phyloP scores from a whole-genome alignment of 108 stramenopile genomes.

The Discostella stelligeroides region DNA sequence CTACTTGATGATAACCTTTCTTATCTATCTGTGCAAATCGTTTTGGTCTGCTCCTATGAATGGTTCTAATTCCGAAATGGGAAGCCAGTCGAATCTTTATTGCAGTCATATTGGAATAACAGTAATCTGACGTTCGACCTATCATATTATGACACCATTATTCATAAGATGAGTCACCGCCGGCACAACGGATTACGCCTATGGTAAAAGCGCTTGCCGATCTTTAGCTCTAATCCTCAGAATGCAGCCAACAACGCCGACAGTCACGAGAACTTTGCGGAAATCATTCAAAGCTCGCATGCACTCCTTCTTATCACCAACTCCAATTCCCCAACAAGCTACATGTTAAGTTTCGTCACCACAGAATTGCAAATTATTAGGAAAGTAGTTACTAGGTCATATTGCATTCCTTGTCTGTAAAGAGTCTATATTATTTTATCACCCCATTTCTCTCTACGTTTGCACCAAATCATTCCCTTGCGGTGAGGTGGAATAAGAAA shows the following conservation, averaged over 20 bases:
- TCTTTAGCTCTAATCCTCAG: neutral
- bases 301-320: no score
- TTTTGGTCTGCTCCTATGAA: conserved; percentile 5
- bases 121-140: neutral
- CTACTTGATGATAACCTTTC: neutral
- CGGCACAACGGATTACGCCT: neutral
- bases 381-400: no score
- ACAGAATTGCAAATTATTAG: no score
- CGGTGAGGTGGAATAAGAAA: no score
- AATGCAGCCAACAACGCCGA: neutral
- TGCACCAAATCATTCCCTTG: no score
- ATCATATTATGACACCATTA: neutral
- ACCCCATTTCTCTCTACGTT: no score
- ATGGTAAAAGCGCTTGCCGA: neutral
- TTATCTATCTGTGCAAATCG: neutral
- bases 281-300: no score
- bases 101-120: neutral
- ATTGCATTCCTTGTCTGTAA: no score
- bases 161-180: conserved; percentile 1
- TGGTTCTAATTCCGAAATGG: neutral
- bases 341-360: no score
- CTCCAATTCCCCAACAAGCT: no score
- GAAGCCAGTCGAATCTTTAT: neutral
- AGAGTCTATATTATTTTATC: no score
- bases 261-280: no score